Base-by-base conservation (phyloP, 2,329 filamentous ascomycete species). In the Colletotrichum cereale region DNA sequence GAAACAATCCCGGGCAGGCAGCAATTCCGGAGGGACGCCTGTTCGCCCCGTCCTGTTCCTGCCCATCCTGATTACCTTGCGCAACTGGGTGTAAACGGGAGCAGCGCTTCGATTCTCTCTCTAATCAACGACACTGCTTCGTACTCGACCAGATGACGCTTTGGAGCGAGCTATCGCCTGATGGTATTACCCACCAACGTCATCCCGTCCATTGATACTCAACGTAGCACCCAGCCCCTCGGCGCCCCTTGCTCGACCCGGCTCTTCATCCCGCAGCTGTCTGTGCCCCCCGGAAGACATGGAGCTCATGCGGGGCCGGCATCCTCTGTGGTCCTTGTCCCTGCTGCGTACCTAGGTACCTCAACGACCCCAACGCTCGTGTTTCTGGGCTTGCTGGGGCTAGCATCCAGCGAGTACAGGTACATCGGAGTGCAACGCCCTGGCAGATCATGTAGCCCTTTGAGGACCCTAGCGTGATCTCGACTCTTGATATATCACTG, bases 251-350 rank as follows among this genome's bases (percentile, higher is more conserved):
- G 60, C 65, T 55, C 60, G 57, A 68, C 58, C 68, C 38, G 58
- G 36, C 60, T 72, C 56, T 60, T 69, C 53, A 61, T 69, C 36
- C 58, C 69, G 69, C 53, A 40, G 58, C 48, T 62, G 65, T 72
- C 69, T 53, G 65, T 72, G 69, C 69, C 14, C 58, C 56, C 65
- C 58, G 65, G 57, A 36, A 40, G 57, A 26, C 42, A 52, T 68
- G 52, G 34, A 72, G 69, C 69, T 72, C 60, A 60, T 72, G 69
- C 69, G 69, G 65, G 69, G 69, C 60, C 53, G 65, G 60, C 29
- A 53, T 40, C 44, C 40, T 29, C 60, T 60, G 52, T 52, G 61
- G 66, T 65, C 69, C 69, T 64, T 72, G 66, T 64, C 69, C 69
- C 40, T 72, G 69, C 38, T 44, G 55, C 52, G 42, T 48, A 42